Evolutionary conservation across 306 rosid species (phyloP).

Genomic region (Quercus alba): DNA sequence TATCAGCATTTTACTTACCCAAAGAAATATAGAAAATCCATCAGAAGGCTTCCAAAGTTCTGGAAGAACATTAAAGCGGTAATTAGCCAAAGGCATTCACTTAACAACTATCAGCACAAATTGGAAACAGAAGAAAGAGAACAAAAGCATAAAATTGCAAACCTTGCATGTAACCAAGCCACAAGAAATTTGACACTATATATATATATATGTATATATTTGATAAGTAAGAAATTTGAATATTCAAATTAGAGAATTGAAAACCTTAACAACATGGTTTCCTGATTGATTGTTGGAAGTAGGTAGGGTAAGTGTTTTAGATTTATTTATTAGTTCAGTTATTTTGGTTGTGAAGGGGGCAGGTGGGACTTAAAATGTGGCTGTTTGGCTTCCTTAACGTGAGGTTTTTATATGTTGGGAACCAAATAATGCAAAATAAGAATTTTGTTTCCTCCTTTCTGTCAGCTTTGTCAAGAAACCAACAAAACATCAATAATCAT

Average conservation of each 20-base stretch:
- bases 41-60: constrained; percentile 86
- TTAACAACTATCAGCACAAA: constrained; percentile 14
- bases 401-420: neutral
- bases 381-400: neutral
- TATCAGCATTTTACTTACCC: constrained; percentile 60
- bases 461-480: neutral
- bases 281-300: neutral
- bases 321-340: neutral
- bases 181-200: neutral
- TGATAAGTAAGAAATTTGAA: neutral
- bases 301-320: neutral
- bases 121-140: constrained; percentile 8
- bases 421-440: neutral
- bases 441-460: neutral
- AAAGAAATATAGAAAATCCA: constrained; percentile 91
- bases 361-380: neutral
- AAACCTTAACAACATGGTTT: neutral
- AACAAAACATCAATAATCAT: neutral
- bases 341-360: neutral
- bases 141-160: constrained; percentile 2
- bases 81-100: constrained; percentile 9
- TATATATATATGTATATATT: too few relatives aligned
- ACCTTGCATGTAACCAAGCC: neutral
- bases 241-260: neutral
- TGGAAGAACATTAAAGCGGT: constrained; percentile 35